Evolutionary conservation across 202 grass and related monocot species (phyloP).

Genomic region (Brachypodium distachyon): DNA sequence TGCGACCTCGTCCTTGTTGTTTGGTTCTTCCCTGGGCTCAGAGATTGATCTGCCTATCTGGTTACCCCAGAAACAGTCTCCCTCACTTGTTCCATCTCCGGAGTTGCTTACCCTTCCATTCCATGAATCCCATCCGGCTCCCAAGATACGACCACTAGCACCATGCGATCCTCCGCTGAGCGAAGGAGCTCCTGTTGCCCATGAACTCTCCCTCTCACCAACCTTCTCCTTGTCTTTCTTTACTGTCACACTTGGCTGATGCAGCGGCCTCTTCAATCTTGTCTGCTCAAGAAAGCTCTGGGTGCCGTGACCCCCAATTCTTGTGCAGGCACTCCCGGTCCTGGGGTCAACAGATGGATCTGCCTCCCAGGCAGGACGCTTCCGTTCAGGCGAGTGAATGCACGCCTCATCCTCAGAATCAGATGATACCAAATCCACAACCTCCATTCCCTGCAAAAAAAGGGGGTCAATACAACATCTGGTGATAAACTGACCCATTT

Average conservation of each 20-base stretch:
- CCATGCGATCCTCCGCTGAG: background rate
- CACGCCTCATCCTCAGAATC: slow-evolving; percentile 20
- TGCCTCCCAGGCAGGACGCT: background rate
- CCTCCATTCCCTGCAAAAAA: slow-evolving; percentile 37
- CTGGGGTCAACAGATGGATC: background rate
- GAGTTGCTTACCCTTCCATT: background rate
- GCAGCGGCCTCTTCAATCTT: background rate
- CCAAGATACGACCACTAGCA: background rate
- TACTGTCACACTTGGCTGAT: background rate
- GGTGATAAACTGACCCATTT: no score
- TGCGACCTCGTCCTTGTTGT: background rate
- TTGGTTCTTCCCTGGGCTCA: background rate
- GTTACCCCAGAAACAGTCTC: background rate
- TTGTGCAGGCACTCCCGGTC: background rate
- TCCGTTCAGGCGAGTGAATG: slow-evolving; percentile 26
- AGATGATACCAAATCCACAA: slow-evolving; percentile 21
- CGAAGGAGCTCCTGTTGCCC: background rate
- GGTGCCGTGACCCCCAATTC: background rate
- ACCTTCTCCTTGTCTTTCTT: slow-evolving; percentile 40
- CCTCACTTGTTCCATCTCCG: background rate
- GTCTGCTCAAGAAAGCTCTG: background rate
- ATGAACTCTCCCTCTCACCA: background rate
- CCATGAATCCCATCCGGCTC: slow-evolving; percentile 2
- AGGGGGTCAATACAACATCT: background rate
- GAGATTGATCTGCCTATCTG: background rate